Base-by-base conservation (phyloP, 2,329 filamentous ascomycete genomes). In the Mariannaea elegans region DNA sequence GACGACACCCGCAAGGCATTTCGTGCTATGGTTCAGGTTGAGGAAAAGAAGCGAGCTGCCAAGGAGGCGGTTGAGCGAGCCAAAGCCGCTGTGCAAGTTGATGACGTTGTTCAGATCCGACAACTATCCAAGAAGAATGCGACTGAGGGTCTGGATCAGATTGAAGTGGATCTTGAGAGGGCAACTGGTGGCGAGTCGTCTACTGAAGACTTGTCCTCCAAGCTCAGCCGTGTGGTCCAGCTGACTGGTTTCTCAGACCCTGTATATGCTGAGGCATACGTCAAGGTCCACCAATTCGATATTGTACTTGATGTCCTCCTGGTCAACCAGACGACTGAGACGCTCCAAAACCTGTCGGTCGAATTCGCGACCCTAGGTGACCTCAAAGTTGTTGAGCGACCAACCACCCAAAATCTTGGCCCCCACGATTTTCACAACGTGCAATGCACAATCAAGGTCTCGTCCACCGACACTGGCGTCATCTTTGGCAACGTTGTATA, bases 401-500 rank as follows among this genome's bases (percentile, higher is more conserved):
- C 95, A 39, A 96, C 93, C 3, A 98, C 95, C 5, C 95, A 98
- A 77, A 99, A 97, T 73, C 86, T 99, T 12, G 93, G 90, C 2
- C 93, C 93, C 1, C 93, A 97, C 74, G 95, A 97, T 77, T 99
- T 99, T 84, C 88, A 97, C 80, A 98, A 98, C 73, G 93, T 99
- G 29, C 95, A 99, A 78, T 94, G 94, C 74, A 99, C 95, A 10
- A 96, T 99, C 84, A 98, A 98, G 81, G 95, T 99, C 19, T 97
- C 93, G 3, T 97, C 93, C 7, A 99, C 95, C 4, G 95, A 99
- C 74, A 98, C 95, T 2, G 95, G 95, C 56, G 95, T 99, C 67
- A 99, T 99, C 69, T 99, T 99, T 72, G 95, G 95, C 68, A 99
- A 99, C 73, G 94, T 99, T 21, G 92, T 99, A 7, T 99, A 99